Evolutionary conservation across 1,284 basidiomycete species (phyloP), one percentile per base, ranked within the genome.

Genomic region (Singerocomus inundabilis): DNA sequence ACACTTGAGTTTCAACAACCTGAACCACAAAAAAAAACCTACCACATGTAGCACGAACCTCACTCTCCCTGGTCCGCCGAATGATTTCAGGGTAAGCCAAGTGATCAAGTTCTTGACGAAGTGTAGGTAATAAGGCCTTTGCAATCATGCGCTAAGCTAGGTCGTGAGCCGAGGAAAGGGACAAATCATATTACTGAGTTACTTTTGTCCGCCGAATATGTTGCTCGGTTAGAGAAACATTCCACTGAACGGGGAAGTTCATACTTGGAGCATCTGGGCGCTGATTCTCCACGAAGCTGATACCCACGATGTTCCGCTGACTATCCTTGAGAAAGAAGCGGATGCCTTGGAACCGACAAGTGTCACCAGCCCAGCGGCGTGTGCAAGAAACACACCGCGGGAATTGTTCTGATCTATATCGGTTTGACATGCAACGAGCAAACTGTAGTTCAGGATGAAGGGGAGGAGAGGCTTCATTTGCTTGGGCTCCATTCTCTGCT

Each of bases 21-120:
- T 6, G 50, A 42, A 43, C 45, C 35, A 39, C 41, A 13, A 50
- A 49, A 35, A 35, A 39, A 13, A 72, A 21, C 84, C 57, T 64
- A 92, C 91, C 91, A 65, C 91, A 96, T 35, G 86, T 91, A 13
- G 84, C 84, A 33, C 91, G 82, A 49, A 89, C 83, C 52, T 88
- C 88, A 35, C 82, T 82, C 62, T 93, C 91, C 39, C 85, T 74
- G 5, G 82, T 80, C 35, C 92, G 76, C 48, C 80, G 80, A 52
- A 93, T 84, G 11, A 91, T 78, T 45, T 80, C 75, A 1, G 74
- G 68, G 18, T 73, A 73, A n/a, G 72, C 64, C 4, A 90, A 72
- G 63, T 95, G 92, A 8, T 79, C 69, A 47, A 85, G 71, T 63
- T 95, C 92, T 46, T 77, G 69, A 33, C 77, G 75, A 32, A 95